These are phyloP conservation scores for Mucor piriformis DNA, from an alignment of 371 early-diverging fungal genomes.

Conservation along the genomic window DNA sequence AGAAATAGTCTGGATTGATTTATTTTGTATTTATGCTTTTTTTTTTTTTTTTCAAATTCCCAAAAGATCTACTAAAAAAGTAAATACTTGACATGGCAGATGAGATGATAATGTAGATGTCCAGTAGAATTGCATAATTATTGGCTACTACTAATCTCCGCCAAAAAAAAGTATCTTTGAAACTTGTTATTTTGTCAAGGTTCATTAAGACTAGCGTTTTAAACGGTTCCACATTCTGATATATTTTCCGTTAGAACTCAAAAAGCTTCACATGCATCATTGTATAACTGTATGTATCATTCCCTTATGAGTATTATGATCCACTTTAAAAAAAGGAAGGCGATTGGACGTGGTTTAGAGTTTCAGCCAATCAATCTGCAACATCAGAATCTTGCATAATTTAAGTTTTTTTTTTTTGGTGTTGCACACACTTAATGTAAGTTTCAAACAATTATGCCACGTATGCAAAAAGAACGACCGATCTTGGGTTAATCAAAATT, in stretches of 20 bases:
- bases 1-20: neutral
- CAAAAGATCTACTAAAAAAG: conserved; percentile 8
- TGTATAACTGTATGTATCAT: neutral
- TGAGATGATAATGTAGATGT: conserved; percentile 8
- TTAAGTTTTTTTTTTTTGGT: neutral
- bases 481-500: too few relatives aligned
- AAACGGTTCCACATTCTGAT: too few relatives aligned
- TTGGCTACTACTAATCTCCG: conserved; percentile 1
- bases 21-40: neutral
- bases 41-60: neutral
- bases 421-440: too few relatives aligned
- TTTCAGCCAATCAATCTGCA: conserved; percentile 4
- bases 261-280: too few relatives aligned
- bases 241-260: too few relatives aligned
- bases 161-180: neutral
- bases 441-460: too few relatives aligned
- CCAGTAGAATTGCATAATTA: conserved; percentile 5
- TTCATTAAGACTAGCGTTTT: too few relatives aligned
- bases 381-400: conserved; percentile 13
- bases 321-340: neutral
- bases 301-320: too few relatives aligned
- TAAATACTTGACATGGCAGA: conserved; percentile 4
- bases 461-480: too few relatives aligned
- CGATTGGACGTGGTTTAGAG: neutral
- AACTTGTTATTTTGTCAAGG: neutral